Evolutionary conservation across 805 yeast species (phyloP).

Genomic region (Cyberlindnera bimundalis): DNA sequence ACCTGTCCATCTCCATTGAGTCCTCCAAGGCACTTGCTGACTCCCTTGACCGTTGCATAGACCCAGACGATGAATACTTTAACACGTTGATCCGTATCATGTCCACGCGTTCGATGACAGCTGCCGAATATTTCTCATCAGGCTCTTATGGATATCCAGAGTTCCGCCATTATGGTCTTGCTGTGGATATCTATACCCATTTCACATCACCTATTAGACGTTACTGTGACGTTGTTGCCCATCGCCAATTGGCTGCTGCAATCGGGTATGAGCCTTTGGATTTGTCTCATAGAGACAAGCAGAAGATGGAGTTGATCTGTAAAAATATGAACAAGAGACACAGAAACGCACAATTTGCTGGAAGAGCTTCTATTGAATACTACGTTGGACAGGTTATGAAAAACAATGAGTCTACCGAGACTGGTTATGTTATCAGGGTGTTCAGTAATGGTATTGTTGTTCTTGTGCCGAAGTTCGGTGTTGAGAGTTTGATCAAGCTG

Average conservation of each 20-base stretch:
- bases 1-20: constrained; percentile 71
- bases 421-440: constrained; percentile 89
- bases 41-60: constrained; percentile 84
- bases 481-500: constrained; percentile 85
- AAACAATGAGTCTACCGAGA: constrained; percentile 72
- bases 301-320: constrained; percentile 84
- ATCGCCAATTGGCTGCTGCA: constrained; percentile 97
- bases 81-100: constrained; percentile 90
- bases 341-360: constrained; percentile 98
- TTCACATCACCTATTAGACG: constrained; percentile 98
- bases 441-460: constrained; percentile 94
- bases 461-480: constrained; percentile 92
- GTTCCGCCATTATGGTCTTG: constrained; percentile 94
- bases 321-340: constrained; percentile 90
- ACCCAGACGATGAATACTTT: constrained; percentile 81
- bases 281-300: constrained; percentile 79
- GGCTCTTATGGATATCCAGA: constrained; percentile 90
- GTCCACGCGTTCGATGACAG: constrained; percentile 99
- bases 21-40: constrained; percentile 91
- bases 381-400: constrained; percentile 98
- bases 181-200: constrained; percentile 96
- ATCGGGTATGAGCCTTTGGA: constrained; percentile 88
- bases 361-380: constrained; percentile 95
- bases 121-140: constrained; percentile 94
- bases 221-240: constrained; percentile 96